These are phyloP conservation scores for Ceratobasidium theobromae DNA, from an alignment of 1,284 basidiomycete genomes.

Conservation along the genomic window DNA sequence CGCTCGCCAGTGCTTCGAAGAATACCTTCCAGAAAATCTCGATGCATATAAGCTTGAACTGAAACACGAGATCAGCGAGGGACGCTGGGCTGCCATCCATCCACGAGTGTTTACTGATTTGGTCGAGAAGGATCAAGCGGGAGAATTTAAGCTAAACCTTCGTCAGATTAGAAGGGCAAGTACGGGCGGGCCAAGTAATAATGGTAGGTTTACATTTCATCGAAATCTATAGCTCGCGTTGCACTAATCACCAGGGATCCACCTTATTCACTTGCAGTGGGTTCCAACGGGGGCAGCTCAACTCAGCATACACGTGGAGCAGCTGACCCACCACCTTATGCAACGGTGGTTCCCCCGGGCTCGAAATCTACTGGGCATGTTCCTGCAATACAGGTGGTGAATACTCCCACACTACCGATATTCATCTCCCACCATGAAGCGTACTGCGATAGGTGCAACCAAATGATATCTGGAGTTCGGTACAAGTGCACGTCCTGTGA, in stretches of 20 bases:
- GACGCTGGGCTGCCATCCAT: constrained; percentile 23
- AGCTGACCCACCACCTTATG: neutral
- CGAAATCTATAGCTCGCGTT: too few relatives aligned
- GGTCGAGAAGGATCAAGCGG: neutral
- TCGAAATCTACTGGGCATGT: neutral
- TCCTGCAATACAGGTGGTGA: neutral
- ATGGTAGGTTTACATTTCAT: too few relatives aligned
- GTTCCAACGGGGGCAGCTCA: too few relatives aligned
- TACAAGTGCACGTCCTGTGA: constrained; percentile 12
- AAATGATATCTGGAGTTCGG: constrained; percentile 9
- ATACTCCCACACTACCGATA: neutral
- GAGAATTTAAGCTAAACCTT: constrained; percentile 6
- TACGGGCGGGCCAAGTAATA: neutral
- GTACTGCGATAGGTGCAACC: constrained; percentile 13
- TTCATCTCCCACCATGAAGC: neutral
- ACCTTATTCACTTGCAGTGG: too few relatives aligned
- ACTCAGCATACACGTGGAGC: neutral
- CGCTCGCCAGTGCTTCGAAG: constrained; percentile 24
- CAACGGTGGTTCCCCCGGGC: neutral
- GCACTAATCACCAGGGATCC: too few relatives aligned
- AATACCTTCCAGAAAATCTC: constrained; percentile 2
- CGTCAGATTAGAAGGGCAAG: neutral
- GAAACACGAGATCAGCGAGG: constrained; percentile 16
- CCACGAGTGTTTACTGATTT: constrained; percentile 1
- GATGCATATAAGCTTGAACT: constrained; percentile 10